phyloP scores from a whole-genome alignment of 192 early-diverging fungal genomes.

The Umbelopsis sp. region DNA sequence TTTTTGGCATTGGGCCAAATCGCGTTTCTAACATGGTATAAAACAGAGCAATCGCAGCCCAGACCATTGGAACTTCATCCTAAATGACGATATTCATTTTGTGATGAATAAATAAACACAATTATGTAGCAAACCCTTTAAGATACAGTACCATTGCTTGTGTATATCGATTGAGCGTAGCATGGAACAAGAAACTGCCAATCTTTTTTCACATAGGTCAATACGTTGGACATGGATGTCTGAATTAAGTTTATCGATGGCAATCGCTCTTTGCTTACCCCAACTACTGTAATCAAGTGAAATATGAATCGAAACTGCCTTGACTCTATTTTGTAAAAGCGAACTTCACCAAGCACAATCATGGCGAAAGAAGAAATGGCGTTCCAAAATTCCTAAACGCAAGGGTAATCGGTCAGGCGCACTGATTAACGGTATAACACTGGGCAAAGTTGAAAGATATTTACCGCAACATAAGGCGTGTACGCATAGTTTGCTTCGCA shows the following conservation, averaged over 20 bases:
- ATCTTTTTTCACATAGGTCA: not conserved
- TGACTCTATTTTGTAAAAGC: conserved; percentile 15
- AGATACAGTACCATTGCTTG: conserved; percentile 2
- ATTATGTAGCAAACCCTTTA: no score
- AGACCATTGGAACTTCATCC: conserved; percentile 18
- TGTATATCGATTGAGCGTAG: conserved; percentile 8
- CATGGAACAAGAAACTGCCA: conserved; percentile 13
- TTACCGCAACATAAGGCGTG: conserved; percentile 1
- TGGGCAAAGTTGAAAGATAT: not conserved
- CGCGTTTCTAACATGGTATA: conserved; percentile 17
- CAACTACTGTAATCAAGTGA: conserved; percentile 7
- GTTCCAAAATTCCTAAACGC: conserved; percentile 14
- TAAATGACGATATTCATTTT: not conserved
- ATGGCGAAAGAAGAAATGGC: conserved; percentile 9
- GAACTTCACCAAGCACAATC: conserved; percentile 4
- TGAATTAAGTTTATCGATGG: not conserved
- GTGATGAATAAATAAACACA: not conserved
- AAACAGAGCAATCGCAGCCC: conserved; percentile 14
- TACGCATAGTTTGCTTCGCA: conserved; percentile 19
- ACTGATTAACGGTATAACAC: no score
- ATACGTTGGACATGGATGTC: not conserved
- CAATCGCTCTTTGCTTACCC: not conserved
- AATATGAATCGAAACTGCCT: conserved; percentile 17
- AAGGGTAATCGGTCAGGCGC: no score
- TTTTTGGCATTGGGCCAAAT: conserved; percentile 17